Conservation (phyloP, 179 eudicot species). For the Camellia oleifera region DNA sequence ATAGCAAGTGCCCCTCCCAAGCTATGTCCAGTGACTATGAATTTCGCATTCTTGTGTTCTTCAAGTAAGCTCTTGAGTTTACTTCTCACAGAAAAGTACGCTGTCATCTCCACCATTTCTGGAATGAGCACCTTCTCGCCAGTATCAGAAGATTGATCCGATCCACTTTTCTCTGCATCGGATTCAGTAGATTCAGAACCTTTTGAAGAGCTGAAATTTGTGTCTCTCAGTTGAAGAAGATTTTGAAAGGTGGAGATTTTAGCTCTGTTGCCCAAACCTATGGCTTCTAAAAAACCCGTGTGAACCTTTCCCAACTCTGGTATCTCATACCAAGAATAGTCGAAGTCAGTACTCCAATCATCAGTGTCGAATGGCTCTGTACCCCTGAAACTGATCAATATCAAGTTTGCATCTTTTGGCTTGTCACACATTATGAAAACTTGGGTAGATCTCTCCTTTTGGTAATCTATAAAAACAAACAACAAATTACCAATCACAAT, state of each 20-base stretch:
- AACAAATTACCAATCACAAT: neutral
- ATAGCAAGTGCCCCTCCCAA: slow-evolving; percentile 89
- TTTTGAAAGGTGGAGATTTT: slow-evolving; percentile 42
- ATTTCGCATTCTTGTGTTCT: slow-evolving; percentile 61
- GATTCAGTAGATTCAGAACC: slow-evolving; percentile 9
- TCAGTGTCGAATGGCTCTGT: slow-evolving; percentile 82
- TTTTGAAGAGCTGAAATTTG: slow-evolving; percentile 8
- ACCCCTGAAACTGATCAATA: slow-evolving; percentile 84
- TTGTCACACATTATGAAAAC: slow-evolving; percentile 76
- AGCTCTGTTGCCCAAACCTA: slow-evolving; percentile 72
- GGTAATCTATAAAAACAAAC: slow-evolving; percentile 49
- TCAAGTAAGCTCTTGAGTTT: slow-evolving; percentile 55
- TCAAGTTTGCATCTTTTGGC: slow-evolving; percentile 59
- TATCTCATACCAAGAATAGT: slow-evolving; percentile 87
- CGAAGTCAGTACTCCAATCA: slow-evolving; percentile 92
- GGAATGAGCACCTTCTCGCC: slow-evolving; percentile 14
- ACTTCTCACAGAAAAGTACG: slow-evolving; percentile 60
- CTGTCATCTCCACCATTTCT: slow-evolving; percentile 48
- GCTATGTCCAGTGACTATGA: slow-evolving; percentile 87
- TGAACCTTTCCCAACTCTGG: slow-evolving; percentile 73
- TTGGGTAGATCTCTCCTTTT: slow-evolving; percentile 63
- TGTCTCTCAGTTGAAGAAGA: slow-evolving; percentile 32
- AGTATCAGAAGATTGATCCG: neutral
- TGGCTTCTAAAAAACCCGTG: slow-evolving; percentile 84
- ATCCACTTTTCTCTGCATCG: neutral